Conservation (phyloP, 345 rosid species). For the Eutrema heterophyllum region DNA sequence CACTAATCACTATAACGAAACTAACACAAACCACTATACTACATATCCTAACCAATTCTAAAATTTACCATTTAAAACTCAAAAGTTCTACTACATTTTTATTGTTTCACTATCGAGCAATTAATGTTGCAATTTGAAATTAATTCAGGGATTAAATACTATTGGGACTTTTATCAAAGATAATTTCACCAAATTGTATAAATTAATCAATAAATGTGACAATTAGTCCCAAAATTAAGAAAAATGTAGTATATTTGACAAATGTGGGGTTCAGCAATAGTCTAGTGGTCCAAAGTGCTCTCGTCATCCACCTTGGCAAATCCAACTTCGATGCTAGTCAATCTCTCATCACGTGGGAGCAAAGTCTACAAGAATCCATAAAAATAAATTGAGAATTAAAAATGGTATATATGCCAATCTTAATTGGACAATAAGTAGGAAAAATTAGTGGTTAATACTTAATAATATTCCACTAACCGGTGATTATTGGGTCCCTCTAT, state of each 20-base stretch:
- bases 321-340: slow-evolving; percentile 4
- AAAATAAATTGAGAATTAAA: background rate
- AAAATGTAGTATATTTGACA: background rate
- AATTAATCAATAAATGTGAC: background rate
- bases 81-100: too few species aligned
- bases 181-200: background rate
- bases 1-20: too few species aligned
- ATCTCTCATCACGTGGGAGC: slow-evolving; percentile 3
- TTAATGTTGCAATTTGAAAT: background rate
- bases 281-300: background rate
- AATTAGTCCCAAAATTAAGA: background rate
- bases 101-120: too few species aligned
- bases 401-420: background rate
- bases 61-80: too few species aligned
- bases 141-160: background rate
- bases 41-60: too few species aligned
- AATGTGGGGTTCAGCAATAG: background rate
- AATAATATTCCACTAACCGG: background rate
- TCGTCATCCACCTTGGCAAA: background rate
- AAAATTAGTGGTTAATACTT: background rate
- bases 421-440: background rate
- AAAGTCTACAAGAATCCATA: background rate
- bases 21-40: too few species aligned
- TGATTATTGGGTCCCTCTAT: background rate
- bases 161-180: background rate